Conservation (phyloP, 805 yeast species). For the Candida sakaeoensis region DNA sequence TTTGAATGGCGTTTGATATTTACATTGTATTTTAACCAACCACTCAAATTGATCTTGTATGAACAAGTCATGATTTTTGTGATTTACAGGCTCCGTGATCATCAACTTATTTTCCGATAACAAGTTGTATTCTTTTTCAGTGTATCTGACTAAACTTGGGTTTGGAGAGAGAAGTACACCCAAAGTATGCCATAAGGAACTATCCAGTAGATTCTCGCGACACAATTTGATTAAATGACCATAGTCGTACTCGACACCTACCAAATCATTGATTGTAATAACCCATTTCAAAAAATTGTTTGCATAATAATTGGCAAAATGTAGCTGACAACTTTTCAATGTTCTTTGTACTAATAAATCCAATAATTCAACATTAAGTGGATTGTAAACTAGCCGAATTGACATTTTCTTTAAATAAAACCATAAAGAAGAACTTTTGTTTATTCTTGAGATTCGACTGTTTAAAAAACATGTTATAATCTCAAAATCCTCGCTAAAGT, state of each 20-base stretch:
- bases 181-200: constrained; percentile 22
- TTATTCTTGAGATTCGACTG: constrained; percentile 28
- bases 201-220: constrained; percentile 17
- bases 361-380: background rate
- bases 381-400: constrained; percentile 13
- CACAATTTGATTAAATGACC: constrained; percentile 11
- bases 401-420: constrained; percentile 25
- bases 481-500: constrained; percentile 20
- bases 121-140: background rate
- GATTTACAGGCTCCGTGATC: too few species aligned
- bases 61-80: background rate
- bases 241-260: constrained; percentile 3
- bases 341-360: constrained; percentile 11
- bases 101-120: background rate
- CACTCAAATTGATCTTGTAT: constrained; percentile 7
- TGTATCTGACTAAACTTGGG: background rate
- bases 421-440: constrained; percentile 41
- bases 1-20: constrained; percentile 11
- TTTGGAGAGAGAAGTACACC: constrained; percentile 3
- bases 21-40: constrained; percentile 12
- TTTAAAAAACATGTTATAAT: constrained; percentile 28
- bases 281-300: constrained; percentile 31
- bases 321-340: constrained; percentile 28
- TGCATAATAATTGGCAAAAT: constrained; percentile 40
- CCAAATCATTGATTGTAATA: constrained; percentile 12